phyloP scores from a whole-genome alignment of 768 basidiomycete genomes.

The Sistotremastrum niveocremeum region DNA sequence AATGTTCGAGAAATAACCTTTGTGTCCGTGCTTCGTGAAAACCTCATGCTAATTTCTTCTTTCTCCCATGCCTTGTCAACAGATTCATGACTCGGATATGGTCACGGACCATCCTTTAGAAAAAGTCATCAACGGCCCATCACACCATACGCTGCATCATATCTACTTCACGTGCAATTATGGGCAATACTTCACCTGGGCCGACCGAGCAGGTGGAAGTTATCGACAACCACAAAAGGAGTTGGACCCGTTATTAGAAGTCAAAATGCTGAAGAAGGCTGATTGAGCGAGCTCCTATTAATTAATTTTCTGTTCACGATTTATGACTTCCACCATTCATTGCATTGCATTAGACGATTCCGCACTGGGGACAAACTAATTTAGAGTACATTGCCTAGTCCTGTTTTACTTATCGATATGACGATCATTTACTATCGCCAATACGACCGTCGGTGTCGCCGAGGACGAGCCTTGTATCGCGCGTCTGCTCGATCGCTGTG shows the following conservation, averaged over 20 bases:
- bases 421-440: too few relatives aligned
- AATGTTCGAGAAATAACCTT: neutral
- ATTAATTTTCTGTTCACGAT: too few relatives aligned
- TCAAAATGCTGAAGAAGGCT: slow-evolving; percentile 22
- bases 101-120: slow-evolving; percentile 83
- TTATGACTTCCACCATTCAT: too few relatives aligned
- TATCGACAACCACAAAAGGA: slow-evolving; percentile 78
- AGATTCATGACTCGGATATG: slow-evolving; percentile 99
- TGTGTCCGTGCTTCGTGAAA: neutral
- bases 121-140: slow-evolving; percentile 90
- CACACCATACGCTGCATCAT: slow-evolving; percentile 95
- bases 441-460: too few relatives aligned
- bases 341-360: too few relatives aligned
- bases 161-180: slow-evolving; percentile 96
- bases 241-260: slow-evolving; percentile 77
- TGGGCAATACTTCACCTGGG: slow-evolving; percentile 96
- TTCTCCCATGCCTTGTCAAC: neutral
- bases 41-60: neutral
- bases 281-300: neutral
- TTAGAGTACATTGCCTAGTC: too few relatives aligned
- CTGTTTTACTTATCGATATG: too few relatives aligned
- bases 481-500: too few relatives aligned
- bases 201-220: slow-evolving; percentile 69
- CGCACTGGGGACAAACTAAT: too few relatives aligned
- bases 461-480: too few relatives aligned